Evolutionary conservation across 148 eudicot species (phyloP).

Genomic region (Rhododendron griersonianum): DNA sequence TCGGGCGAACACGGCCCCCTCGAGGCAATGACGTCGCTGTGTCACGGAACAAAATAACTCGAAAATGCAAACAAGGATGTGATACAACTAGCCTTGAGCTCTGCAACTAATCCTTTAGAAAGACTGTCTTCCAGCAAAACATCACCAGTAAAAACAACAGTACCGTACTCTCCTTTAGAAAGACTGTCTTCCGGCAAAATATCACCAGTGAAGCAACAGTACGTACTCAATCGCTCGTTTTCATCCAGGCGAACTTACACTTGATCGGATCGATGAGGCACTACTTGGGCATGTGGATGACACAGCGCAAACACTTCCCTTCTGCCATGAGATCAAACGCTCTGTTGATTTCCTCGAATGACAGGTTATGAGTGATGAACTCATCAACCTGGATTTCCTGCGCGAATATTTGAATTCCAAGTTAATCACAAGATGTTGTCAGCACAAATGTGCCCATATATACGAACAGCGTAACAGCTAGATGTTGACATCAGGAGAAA

Average conservation of each 20-base stretch:
- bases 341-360: conserved; percentile 63
- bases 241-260: neutral
- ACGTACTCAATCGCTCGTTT: neutral
- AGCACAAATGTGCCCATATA: neutral
- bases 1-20: neutral
- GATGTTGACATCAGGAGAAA: neutral
- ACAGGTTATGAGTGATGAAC: conserved; percentile 64
- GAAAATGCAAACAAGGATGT: neutral
- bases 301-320: conserved; percentile 81
- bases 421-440: neutral
- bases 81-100: neutral
- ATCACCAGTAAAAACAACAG: neutral
- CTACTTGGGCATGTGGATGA: conserved; percentile 80
- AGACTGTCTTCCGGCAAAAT: neutral
- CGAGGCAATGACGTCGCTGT: neutral
- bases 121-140: neutral
- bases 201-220: neutral
- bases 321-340: conserved; percentile 71
- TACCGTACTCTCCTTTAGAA: neutral
- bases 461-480: neutral
- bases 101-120: neutral
- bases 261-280: neutral
- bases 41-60: neutral
- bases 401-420: neutral
- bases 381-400: conserved; percentile 83